Conservation (phyloP, 2,329 filamentous ascomycete genomes). For the Amauroascus niger region DNA sequence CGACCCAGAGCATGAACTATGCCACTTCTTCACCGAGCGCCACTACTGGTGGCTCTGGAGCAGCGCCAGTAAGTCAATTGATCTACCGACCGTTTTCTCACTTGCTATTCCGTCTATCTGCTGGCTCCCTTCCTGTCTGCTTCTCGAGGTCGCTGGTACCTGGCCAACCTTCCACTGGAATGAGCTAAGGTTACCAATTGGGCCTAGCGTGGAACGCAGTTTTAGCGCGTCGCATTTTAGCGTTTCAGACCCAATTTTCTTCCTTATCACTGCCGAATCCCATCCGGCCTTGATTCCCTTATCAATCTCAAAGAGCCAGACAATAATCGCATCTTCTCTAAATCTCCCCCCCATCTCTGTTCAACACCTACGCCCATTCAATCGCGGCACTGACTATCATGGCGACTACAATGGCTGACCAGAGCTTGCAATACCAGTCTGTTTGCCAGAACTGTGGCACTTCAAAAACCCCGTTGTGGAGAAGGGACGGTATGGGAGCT, state of each 20-base stretch:
- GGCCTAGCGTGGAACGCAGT: conserved; percentile 3
- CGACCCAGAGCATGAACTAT: conserved; percentile 48
- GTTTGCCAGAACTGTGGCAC: conserved; percentile 95
- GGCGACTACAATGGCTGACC: conserved; percentile 42
- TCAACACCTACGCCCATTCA: conserved; percentile 10
- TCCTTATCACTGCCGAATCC: conserved; percentile 42
- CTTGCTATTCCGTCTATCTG: conserved; percentile 9
- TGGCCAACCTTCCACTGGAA: too few relatives aligned
- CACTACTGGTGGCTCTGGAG: conserved; percentile 54
- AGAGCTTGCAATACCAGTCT: conserved; percentile 62
- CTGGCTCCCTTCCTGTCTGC: conserved; percentile 19
- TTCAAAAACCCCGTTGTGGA: conserved; percentile 92
- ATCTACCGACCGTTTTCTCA: conserved; percentile 1
- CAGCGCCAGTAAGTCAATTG: conserved; percentile 34
- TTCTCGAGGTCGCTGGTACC: not conserved
- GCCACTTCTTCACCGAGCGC: conserved; percentile 56
- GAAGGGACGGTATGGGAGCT: conserved; percentile 87
- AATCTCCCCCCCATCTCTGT: conserved; percentile 17
- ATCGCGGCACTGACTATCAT: conserved; percentile 25
- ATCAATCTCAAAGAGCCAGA: conserved; percentile 7
- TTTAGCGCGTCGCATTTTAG: conserved; percentile 6
- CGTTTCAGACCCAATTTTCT: conserved; percentile 23
- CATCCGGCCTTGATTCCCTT: conserved; percentile 23
- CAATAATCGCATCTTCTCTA: conserved; percentile 21
- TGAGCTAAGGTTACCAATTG: not conserved